phyloP scores from a whole-genome alignment of 2,329 filamentous ascomycete species.

The Venturia nashicola region DNA sequence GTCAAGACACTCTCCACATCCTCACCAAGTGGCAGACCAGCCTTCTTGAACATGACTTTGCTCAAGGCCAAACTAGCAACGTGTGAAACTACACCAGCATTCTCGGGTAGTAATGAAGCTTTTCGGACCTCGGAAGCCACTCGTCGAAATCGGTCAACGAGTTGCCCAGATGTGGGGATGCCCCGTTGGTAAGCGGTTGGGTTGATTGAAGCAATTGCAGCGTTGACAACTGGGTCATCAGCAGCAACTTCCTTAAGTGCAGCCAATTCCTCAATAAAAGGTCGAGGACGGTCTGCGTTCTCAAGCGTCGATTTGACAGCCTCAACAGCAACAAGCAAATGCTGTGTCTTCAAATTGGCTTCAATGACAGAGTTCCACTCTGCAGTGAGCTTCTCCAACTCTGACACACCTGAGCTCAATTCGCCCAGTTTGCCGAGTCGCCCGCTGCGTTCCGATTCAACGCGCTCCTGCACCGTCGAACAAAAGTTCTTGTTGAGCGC shows the following conservation, averaged over 20 bases:
- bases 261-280: constrained; percentile 85
- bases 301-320: constrained; percentile 77
- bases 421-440: constrained; percentile 77
- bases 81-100: constrained; percentile 89
- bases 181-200: constrained; percentile 87
- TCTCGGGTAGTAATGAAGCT: constrained; percentile 79
- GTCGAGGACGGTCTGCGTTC: constrained; percentile 59
- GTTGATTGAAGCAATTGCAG: constrained; percentile 93
- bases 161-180: constrained; percentile 67
- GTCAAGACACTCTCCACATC: constrained; percentile 92
- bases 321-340: constrained; percentile 91
- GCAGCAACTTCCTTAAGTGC: constrained; percentile 85
- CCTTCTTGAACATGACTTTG: constrained; percentile 93
- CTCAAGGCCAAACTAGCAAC: constrained; percentile 81
- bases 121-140: constrained; percentile 90
- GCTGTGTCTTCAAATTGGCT: constrained; percentile 82
- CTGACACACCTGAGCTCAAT: constrained; percentile 62
- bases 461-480: constrained; percentile 62
- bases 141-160: constrained; percentile 91
- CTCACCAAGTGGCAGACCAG: constrained; percentile 62
- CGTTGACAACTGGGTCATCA: constrained; percentile 75
- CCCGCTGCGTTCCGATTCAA: constrained; percentile 79
- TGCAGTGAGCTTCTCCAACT: constrained; percentile 70
- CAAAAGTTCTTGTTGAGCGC: constrained; percentile 77
- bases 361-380: constrained; percentile 90